Conservation (phyloP, 208 protist genomes). For the Ichthyophonus hoferi region DNA sequence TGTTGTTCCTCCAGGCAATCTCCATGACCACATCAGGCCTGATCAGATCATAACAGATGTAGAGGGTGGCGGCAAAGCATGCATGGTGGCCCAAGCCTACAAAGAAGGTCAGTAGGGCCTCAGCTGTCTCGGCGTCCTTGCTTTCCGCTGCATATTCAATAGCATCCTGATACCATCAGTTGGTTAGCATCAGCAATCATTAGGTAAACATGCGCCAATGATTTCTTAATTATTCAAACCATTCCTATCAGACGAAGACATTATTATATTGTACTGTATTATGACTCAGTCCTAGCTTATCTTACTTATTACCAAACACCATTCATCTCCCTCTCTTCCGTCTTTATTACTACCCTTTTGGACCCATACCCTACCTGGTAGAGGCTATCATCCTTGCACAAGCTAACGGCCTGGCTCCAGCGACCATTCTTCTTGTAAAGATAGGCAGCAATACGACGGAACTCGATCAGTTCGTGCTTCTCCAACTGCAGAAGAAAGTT, state of each 20-base stretch:
- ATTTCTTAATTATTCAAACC: too few relatives aligned
- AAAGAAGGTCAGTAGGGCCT: constrained; percentile 94
- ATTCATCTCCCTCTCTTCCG: too few relatives aligned
- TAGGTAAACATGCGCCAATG: too few relatives aligned
- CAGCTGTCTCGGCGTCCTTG: constrained; percentile 75
- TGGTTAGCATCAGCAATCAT: too few relatives aligned
- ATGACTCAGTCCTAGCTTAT: too few relatives aligned
- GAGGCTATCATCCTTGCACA: constrained; percentile 81
- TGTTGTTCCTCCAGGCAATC: constrained; percentile 93
- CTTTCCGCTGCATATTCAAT: constrained; percentile 95
- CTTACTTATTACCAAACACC: too few relatives aligned
- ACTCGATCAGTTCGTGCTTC: constrained; percentile 95
- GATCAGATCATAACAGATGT: constrained; percentile 93
- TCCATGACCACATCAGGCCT: constrained; percentile 89
- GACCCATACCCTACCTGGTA: constrained; percentile 76
- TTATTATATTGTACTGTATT: too few relatives aligned
- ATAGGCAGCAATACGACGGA: constrained; percentile 94
- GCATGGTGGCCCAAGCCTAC: constrained; percentile 81
- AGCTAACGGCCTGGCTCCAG: constrained; percentile 42
- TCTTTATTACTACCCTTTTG: too few relatives aligned
- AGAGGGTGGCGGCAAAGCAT: constrained; percentile 90
- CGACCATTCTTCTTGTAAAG: constrained; percentile 80
- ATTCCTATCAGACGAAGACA: too few relatives aligned
- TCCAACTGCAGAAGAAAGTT: constrained; percentile 78
- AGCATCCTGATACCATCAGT: constrained; percentile 81